Base-by-base conservation (phyloP, 352 stramenopile genomes). In the Pythium oligandrum region DNA sequence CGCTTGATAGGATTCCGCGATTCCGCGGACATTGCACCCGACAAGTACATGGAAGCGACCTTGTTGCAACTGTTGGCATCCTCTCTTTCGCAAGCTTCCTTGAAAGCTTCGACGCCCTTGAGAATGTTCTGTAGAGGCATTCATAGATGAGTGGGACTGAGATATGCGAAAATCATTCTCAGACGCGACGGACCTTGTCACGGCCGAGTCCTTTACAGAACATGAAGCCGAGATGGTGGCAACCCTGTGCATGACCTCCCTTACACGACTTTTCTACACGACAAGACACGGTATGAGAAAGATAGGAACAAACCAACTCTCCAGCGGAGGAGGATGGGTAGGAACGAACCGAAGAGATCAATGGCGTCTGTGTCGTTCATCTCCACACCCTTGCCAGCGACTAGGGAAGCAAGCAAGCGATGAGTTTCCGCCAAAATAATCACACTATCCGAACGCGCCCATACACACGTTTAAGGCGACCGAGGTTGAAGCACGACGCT, bases 191-290 rank as follows among this genome's bases (percentile, higher is more conserved):
- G 9, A 93, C 83, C 73, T 93, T 89, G 9, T 73, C 53, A 6
- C 80, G 79, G 39, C 84, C 85, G 37, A 90, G 63, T 7, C 81
- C 81, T 46, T 90, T 81, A 36, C 68, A 73, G 53, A 72, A 75
- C 80, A 95, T 90, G 59, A 92, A 78, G 10, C 83, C 85, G n/a
- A 92, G 68, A 59, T 95, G 85, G 48, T 95, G 83, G 48, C 85
- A 95, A 38, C 73, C 83, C 55, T 87, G 78, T 32, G 75, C 76
- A 42, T 93, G 83, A 12, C 71, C 78, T 4, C 68, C 74, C n/a
- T 76, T 57, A 53, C 85, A 93, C 44, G 84, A 66, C 66, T 90
- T 90, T 43, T 90, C 84, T 95, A 55, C 36, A 12, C 17, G 17
- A 26, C 17, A 26, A 26, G 17, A 26, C 17, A 26, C 17, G 17